phyloP scores from a whole-genome alignment of 306 rosid genomes.

The Neltuma alba region DNA sequence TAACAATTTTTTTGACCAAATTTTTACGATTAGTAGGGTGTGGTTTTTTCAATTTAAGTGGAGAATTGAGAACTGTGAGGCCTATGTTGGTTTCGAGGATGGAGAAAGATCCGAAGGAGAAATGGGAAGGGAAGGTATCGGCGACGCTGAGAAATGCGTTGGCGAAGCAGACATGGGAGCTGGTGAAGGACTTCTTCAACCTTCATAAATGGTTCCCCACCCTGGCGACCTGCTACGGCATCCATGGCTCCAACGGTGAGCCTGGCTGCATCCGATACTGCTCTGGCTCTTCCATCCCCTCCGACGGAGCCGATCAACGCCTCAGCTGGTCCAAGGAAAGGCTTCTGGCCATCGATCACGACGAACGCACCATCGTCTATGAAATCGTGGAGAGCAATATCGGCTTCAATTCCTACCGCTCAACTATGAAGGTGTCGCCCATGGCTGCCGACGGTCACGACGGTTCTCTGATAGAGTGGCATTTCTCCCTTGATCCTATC shows the following conservation, averaged over 20 bases:
- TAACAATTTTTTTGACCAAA: no score
- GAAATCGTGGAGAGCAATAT: slow-evolving; percentile 60
- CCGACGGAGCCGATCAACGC: not conserved
- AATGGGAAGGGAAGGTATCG: slow-evolving; percentile 58
- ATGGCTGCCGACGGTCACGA: not conserved
- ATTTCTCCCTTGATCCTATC: slow-evolving; percentile 47
- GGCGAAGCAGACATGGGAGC: slow-evolving; percentile 50
- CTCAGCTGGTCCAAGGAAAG: slow-evolving; percentile 68
- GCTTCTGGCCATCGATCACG: slow-evolving; percentile 47
- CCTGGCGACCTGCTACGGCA: slow-evolving; percentile 51
- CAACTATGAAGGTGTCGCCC: slow-evolving; percentile 37
- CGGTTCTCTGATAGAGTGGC: slow-evolving; percentile 60
- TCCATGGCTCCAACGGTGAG: slow-evolving; percentile 55
- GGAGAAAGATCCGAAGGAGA: slow-evolving; percentile 24
- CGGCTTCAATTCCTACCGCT: slow-evolving; percentile 49
- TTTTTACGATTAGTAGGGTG: no score
- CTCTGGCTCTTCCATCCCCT: slow-evolving; percentile 50
- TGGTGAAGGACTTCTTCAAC: slow-evolving; percentile 63
- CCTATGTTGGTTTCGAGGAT: not conserved
- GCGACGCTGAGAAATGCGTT: slow-evolving; percentile 17
- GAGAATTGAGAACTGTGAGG: not conserved
- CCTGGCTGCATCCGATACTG: slow-evolving; percentile 64
- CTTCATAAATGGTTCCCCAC: slow-evolving; percentile 58
- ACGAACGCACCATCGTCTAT: slow-evolving; percentile 35
- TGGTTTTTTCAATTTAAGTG: not conserved